These are phyloP conservation scores for Panicum virgatum DNA, from an alignment of 202 grass and related monocot genomes.

Conservation along the genomic window DNA sequence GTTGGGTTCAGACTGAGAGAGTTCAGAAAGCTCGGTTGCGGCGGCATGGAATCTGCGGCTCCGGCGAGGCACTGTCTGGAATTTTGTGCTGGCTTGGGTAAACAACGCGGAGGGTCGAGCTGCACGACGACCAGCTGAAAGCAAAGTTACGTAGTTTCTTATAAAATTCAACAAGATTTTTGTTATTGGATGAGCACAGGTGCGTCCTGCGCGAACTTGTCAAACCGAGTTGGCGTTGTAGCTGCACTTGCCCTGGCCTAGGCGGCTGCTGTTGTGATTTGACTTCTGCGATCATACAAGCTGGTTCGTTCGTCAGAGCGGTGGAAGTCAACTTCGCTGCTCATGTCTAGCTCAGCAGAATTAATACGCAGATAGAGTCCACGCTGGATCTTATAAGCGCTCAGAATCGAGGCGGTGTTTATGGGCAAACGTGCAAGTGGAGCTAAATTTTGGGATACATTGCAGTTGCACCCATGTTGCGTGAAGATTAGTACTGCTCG, in stretches of 20 bases:
- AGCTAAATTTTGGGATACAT: neutral
- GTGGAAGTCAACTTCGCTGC: neutral
- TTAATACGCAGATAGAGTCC: neutral
- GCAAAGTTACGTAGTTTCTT: no score
- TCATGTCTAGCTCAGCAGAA: neutral
- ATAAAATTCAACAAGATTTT: no score
- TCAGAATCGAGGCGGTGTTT: neutral
- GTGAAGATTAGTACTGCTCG: neutral
- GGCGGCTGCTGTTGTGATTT: constrained; percentile 2
- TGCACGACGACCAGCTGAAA: constrained; percentile 2
- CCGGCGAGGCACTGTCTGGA: neutral
- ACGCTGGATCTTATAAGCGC: neutral
- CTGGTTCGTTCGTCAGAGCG: neutral
- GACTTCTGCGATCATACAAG: neutral
- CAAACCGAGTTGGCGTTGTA: constrained; percentile 6
- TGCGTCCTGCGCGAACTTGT: neutral
- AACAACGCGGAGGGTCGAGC: neutral
- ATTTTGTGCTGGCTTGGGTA: neutral
- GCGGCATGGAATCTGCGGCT: constrained; percentile 29
- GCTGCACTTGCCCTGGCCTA: neutral
- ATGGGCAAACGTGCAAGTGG: neutral
- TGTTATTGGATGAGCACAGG: neutral
- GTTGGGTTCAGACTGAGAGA: constrained; percentile 24
- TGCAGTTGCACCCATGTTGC: neutral
- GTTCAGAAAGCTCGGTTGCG: neutral